Evolutionary conservation across 352 stramenopile genomes (phyloP), one percentile per base, ranked within the genome.

Genomic region (Phytophthora melonis): DNA sequence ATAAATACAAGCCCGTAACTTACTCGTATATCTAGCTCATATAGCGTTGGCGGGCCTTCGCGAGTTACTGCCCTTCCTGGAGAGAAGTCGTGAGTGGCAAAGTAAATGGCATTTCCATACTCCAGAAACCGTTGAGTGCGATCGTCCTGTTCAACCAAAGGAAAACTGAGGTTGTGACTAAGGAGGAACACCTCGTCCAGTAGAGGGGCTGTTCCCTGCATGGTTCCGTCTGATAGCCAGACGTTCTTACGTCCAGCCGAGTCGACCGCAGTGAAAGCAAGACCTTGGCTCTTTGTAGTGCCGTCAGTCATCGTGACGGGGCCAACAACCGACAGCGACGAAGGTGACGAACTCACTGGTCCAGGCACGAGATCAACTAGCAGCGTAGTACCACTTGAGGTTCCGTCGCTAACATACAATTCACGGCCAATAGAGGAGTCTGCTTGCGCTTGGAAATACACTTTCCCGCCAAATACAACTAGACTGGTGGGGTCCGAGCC

Each of bases 1-100:
- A 66, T 30, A 32, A 19, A 68, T 50, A 81, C 59, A 8, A 25
- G 19, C 7, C 78, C 78, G 23, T 50, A 60, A 27, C 49, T 81
- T 10, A 77, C 75, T 41, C n/a, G 47, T 47, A 82, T 23, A 56
- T 58, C 57, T 45, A 81, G 52, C 16, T 66, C 34, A 25, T 78
- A 82, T 11, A 52, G 16, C 43, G 43, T 52, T 8, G 18, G 23
- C 43, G 19, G 16, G 16, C n/a, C 43, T 52, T 21, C 43, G 8
- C 9, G 43, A 19, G 43, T 3, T 47, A 18, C 39, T 3, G 14
- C n/a, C 18, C 39, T 47, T 47, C 39, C 39, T 18, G 39, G 39
- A 4, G 39, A 47, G 39, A 47, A 47, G 16, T 47, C 39, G 39
- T 47, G 39, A 47, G 39, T 47, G 39, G 39, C 39, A 47, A 47